phyloP scores from a whole-genome alignment of 106 monocot species.

The Acorus gramineus region DNA sequence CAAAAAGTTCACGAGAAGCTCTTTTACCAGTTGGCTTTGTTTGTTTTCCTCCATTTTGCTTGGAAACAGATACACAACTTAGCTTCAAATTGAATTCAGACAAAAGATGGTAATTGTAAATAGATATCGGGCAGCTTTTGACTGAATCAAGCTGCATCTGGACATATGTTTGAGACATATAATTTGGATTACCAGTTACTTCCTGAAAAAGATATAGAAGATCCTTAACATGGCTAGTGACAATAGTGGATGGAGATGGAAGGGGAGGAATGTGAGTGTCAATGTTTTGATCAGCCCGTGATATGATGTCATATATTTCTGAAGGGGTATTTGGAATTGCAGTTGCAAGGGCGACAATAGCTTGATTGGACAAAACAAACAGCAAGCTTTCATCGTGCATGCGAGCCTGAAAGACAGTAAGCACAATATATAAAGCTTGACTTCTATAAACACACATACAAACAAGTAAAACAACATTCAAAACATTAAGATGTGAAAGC shows the following conservation, averaged over 20 bases:
- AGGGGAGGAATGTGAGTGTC: not conserved
- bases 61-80: constrained; percentile 25
- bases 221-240: constrained; percentile 44
- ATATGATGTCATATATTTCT: constrained; percentile 39
- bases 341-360: constrained; percentile 48
- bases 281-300: not conserved
- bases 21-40: constrained; percentile 26
- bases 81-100: constrained; percentile 50
- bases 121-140: constrained; percentile 51
- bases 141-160: constrained; percentile 28
- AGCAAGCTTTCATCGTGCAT: constrained; percentile 91
- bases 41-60: constrained; percentile 37
- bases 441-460: too few relatives aligned
- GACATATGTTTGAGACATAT: constrained; percentile 47
- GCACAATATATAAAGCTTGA: too few relatives aligned
- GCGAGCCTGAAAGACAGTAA: constrained; percentile 48
- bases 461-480: too few relatives aligned
- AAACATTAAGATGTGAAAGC: too few relatives aligned
- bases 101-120: constrained; percentile 70
- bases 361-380: constrained; percentile 78
- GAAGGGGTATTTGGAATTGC: constrained; percentile 38
- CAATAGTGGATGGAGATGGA: constrained; percentile 49
- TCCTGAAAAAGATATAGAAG: constrained; percentile 51
- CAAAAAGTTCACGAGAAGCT: constrained; percentile 77
- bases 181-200: constrained; percentile 26